These are phyloP conservation scores for Vitellaria paradoxa DNA, from an alignment of 179 eudicot genomes.

Conservation along the genomic window DNA sequence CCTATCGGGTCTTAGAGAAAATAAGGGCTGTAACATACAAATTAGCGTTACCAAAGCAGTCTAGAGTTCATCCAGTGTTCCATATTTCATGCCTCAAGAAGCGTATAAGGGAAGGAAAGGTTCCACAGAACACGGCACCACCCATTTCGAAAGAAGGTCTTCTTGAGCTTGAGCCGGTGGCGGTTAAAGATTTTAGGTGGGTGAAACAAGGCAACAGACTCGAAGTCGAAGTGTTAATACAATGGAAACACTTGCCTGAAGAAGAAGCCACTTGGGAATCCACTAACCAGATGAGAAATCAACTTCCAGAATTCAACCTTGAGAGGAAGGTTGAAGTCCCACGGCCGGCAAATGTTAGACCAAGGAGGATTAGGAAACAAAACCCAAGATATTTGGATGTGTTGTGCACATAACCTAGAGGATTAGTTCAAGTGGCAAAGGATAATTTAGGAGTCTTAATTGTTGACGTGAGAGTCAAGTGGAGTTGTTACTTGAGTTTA, in stretches of 20 bases:
- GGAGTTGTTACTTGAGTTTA: no score
- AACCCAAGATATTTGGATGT: no score
- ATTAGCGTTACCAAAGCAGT: not conserved
- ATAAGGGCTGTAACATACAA: not conserved
- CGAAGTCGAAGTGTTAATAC: not conserved
- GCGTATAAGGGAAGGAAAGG: not conserved
- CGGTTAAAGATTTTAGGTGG: not conserved
- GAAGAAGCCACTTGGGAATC: constrained; percentile 9
- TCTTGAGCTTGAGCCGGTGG: not conserved
- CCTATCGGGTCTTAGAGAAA: not conserved
- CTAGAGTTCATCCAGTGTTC: not conserved
- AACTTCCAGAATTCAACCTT: constrained; percentile 18
- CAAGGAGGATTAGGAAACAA: no score
- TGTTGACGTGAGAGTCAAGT: no score
- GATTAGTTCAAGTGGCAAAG: no score
- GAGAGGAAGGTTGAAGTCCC: constrained; percentile 18
- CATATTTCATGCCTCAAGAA: not conserved
- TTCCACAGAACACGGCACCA: not conserved
- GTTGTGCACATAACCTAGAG: no score
- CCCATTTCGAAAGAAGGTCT: not conserved
- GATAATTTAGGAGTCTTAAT: no score
- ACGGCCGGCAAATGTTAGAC: not conserved
- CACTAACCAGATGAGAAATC: not conserved
- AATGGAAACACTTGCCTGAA: not conserved
- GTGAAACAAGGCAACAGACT: not conserved